Percentiles rank a stretch among this genome's conserved stretches.
These are phyloP conservation scores for Picea glauca DNA, from an alignment of 75 land plant genomes.

Conservation along the genomic window DNA sequence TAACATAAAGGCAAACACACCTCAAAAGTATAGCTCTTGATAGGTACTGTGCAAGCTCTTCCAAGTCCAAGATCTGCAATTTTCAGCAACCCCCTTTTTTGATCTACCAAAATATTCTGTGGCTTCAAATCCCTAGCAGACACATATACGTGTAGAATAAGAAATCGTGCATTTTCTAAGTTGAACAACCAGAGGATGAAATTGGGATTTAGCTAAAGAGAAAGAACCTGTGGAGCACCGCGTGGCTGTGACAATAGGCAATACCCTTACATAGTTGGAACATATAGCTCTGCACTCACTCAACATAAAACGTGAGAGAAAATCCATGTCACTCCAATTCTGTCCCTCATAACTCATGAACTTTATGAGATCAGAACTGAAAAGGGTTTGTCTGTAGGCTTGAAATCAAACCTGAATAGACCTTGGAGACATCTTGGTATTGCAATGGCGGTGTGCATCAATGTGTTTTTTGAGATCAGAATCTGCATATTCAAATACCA, in stretches of 20 bases:
- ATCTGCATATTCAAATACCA: conserved; percentile 42
- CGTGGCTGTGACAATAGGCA: conserved; percentile 43
- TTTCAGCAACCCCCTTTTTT: conserved; percentile 28
- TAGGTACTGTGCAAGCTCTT: conserved; percentile 42
- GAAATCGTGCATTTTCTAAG: neutral
- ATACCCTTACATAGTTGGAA: conserved; percentile 46
- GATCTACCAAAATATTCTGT: conserved; percentile 42
- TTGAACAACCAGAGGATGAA: conserved; percentile 5
- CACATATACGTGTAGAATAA: neutral
- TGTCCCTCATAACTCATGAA: neutral
- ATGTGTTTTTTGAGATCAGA: conserved; percentile 40
- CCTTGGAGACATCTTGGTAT: neutral
- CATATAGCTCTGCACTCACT: conserved; percentile 29
- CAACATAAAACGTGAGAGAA: neutral
- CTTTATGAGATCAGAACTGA: neutral
- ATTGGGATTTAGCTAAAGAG: neutral
- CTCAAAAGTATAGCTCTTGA: conserved; percentile 49
- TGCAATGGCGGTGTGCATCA: conserved; percentile 19
- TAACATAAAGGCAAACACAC: conserved; percentile 8
- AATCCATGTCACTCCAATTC: too few species aligned
- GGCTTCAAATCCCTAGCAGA: conserved; percentile 39
- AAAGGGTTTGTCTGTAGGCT: neutral
- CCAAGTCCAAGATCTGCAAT: conserved; percentile 51
- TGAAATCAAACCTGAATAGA: conserved; percentile 6
- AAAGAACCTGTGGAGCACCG: conserved; percentile 41